Percentiles rank a stretch among this genome's conserved stretches.
Evolutionary conservation across 2,329 filamentous ascomycete species (phyloP).

Genomic region (Stagonosporopsis vannaccii): DNA sequence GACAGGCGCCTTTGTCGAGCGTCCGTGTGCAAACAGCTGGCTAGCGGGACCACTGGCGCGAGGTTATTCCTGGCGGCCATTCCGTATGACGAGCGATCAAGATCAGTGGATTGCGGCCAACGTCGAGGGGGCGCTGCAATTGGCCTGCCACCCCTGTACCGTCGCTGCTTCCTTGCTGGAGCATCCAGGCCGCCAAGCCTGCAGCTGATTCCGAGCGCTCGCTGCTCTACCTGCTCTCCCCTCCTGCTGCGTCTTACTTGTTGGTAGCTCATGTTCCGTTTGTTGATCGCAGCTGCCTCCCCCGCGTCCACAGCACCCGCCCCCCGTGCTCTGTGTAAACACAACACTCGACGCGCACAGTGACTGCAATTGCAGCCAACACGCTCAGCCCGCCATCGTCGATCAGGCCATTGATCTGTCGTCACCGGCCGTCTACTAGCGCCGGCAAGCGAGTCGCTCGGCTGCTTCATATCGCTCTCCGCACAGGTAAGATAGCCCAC

Average conservation of each 20-base stretch:
- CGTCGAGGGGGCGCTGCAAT: slow-evolving; percentile 25
- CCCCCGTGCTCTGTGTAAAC: slow-evolving; percentile 9
- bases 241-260: slow-evolving; percentile 15
- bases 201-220: slow-evolving; percentile 23
- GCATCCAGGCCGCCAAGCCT: slow-evolving; percentile 19
- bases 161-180: slow-evolving; percentile 41
- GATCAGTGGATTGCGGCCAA: slow-evolving; percentile 22
- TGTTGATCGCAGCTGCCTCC: slow-evolving; percentile 8
- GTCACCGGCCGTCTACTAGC: slow-evolving; percentile 43
- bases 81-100: slow-evolving; percentile 26
- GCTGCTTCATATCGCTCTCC: slow-evolving; percentile 39
- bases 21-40: slow-evolving; percentile 32
- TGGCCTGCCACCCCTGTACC: slow-evolving; percentile 31
- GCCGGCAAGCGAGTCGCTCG: slow-evolving; percentile 42
- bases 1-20: slow-evolving; percentile 19
- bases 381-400: slow-evolving; percentile 18
- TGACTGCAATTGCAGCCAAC: neutral
- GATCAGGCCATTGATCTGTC: slow-evolving; percentile 24
- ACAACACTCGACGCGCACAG: slow-evolving; percentile 7
- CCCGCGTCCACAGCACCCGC: slow-evolving; percentile 6
- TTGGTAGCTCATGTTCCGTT: slow-evolving; percentile 5
- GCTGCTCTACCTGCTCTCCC: slow-evolving; percentile 10
- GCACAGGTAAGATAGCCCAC: slow-evolving; percentile 41
- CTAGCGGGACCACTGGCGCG: slow-evolving; percentile 27
- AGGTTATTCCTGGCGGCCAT: slow-evolving; percentile 26